Base-by-base conservation (phyloP, 2,329 filamentous ascomycete genomes). In the Fusarium scirpi region DNA sequence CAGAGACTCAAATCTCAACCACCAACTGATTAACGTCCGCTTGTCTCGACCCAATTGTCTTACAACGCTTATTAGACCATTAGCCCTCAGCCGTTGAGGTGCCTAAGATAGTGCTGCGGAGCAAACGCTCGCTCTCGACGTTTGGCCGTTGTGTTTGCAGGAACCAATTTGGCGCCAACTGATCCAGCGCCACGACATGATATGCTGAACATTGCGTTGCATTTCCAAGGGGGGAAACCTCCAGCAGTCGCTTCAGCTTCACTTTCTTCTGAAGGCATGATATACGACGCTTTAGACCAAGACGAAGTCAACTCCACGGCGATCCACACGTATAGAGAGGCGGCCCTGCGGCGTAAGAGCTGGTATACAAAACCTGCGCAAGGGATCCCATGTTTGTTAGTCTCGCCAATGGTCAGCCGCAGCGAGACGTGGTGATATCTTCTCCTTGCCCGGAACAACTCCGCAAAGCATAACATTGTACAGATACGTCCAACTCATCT, bases 91-190 rank as follows among this genome's bases (percentile, higher is more conserved):
- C 45, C 59, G 58, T 46, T 62, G 34, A 59, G 58, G 27, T 65
- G 20, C 34, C 32, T 30, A 63, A 46, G 24, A 46, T 54, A 69
- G 61, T 41, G 41, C 53, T 55, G 58, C 59, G 59, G 69, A 70
- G 60, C 47, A 61, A 69, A 48, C 25, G 48, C 30, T 57, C 44
- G 51, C 46, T 54, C 51, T 46, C 24, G 64, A 73, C 65, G 59
- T 54, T 73, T 56, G 63, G 67, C 64, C 69, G 73, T 75, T 75
- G 46, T 55, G 63, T 65, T 71, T 63, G 67, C 59, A 63, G 58
- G 57, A 61, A 55, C 54, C 54, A 58, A 43, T 40, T 48, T 25
- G 48, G 30, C 48, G 25, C n/a, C 34, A 58, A 58, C 62, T 67
- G 47, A 47, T 55, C 29, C 60, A 67, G 49, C 34, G 53, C 49